Conservation (phyloP, 352 stramenopile species). For the Ophiocytium majus region DNA sequence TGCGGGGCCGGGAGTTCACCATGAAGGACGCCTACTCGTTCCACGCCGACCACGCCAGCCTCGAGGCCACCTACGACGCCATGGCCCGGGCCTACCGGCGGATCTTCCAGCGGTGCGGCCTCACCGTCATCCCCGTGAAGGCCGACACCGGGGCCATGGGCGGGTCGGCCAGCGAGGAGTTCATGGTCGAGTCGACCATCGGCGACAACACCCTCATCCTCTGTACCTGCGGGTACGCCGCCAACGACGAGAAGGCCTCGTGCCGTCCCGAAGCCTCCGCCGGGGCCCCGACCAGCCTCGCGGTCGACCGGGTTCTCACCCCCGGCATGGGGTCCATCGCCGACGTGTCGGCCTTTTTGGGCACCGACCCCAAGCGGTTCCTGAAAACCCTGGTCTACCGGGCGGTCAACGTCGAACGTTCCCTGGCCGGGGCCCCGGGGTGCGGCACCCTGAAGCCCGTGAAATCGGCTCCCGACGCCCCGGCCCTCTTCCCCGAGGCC, state of each 20-base stretch:
- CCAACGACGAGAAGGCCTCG: neutral
- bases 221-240: neutral
- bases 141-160: neutral
- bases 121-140: neutral
- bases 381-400: neutral
- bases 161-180: neutral
- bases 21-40: constrained; percentile 12
- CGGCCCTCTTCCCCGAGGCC: too few species aligned
- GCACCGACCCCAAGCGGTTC: neutral
- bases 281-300: neutral
- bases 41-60: neutral
- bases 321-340: neutral
- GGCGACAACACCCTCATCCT: neutral
- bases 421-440: too few species aligned
- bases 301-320: neutral
- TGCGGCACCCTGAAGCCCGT: too few species aligned
- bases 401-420: neutral
- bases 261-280: neutral
- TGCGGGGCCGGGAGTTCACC: neutral
- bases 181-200: neutral
- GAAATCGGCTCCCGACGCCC: too few species aligned
- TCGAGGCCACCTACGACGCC: neutral
- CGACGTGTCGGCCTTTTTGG: neutral
- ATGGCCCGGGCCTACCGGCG: neutral
- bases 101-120: neutral